Base-by-base conservation (phyloP, 2,329 filamentous ascomycete genomes). In the Phaeosphaeria sp. region DNA sequence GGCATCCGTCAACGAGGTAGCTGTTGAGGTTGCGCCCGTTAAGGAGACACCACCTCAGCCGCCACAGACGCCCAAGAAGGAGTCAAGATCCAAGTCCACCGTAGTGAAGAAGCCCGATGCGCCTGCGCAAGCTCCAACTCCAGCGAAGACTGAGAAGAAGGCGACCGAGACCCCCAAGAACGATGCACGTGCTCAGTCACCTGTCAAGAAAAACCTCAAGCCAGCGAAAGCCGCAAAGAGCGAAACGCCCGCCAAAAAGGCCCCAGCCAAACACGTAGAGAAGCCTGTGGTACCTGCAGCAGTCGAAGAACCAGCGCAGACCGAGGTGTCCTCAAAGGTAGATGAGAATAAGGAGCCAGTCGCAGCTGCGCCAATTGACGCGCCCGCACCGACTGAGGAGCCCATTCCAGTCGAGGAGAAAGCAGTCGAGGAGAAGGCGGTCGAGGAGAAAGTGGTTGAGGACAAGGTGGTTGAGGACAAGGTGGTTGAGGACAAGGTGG, bases 21-120 rank as follows among this genome's bases (percentile, higher is more conserved):
- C 51, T 56, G 53, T 56, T 5, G 30, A 36, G 13, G 30, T 7
- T 3, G 30, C 30, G 13, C 51, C 55, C 9, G 59, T 58, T 41
- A 30, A 56, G 36, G 55, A 58, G 36, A 27, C 7, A 13, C 9
- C 30, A 36, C 30, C 13, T 11, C 30, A 11, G 11, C 30, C 17
- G 6, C 25, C 46, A 33, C 18, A 44, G 44, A 46, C 20, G 21
- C 44, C 44, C 44, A 25, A 46, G 44, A 25, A 23, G 21, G 22
- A 43, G n/a, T 43, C 41, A 7, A 43, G n/a, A 20, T 21, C 41
- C 4, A 21, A 18, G 41, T 18, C 41, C 41, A 18, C 41, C n/a
- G 20, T 9, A 43, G 41, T 11, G 22, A 30, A 50, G 27, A 43
- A 57, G 7, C 23, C 55, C n/a, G 20, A 27, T 30, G 50, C 47